Evolutionary conservation across 495 filamentous ascomycete species (phyloP).

Genomic region (Glarea lozoyensis): DNA sequence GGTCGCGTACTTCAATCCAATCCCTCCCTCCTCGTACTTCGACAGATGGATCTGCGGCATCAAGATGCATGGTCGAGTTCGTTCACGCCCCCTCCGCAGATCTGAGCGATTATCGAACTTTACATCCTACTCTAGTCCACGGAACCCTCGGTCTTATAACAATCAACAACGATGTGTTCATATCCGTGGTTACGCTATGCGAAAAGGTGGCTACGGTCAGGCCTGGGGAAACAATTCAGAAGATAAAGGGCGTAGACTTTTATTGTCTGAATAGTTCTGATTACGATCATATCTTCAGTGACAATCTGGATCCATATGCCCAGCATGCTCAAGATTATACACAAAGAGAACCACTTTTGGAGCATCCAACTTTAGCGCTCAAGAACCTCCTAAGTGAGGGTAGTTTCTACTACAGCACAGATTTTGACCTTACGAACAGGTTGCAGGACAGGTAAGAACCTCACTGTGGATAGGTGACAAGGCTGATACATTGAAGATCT

Average conservation of each 20-base stretch:
- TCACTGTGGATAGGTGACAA: neutral
- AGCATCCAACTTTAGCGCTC: constrained; percentile 82
- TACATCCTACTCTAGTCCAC: constrained; percentile 67
- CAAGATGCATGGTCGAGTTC: constrained; percentile 86
- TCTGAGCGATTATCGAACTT: constrained; percentile 60
- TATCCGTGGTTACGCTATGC: constrained; percentile 79
- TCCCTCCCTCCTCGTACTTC: constrained; percentile 26
- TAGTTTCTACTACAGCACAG: constrained; percentile 96
- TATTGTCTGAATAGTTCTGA: constrained; percentile 79
- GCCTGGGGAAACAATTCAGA: constrained; percentile 80
- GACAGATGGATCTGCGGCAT: constrained; percentile 30
- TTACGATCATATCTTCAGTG: constrained; percentile 67
- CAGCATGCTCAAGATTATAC: constrained; percentile 44
- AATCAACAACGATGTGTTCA: constrained; percentile 75
- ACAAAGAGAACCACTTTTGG: constrained; percentile 54
- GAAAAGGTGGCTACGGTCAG: constrained; percentile 70
- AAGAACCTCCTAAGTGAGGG: constrained; percentile 89
- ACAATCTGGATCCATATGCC: constrained; percentile 39
- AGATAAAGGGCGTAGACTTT: constrained; percentile 82
- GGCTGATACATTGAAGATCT: constrained; percentile 27
- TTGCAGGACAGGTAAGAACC: constrained; percentile 70
- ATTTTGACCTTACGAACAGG: constrained; percentile 93
- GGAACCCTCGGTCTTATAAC: constrained; percentile 90
- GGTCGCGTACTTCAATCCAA: constrained; percentile 37
- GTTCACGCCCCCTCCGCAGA: constrained; percentile 51